Evolutionary conservation across 2,329 filamentous ascomycete species (phyloP), one percentile per base, ranked within the genome.

Genomic region (Penicillium sp.): DNA sequence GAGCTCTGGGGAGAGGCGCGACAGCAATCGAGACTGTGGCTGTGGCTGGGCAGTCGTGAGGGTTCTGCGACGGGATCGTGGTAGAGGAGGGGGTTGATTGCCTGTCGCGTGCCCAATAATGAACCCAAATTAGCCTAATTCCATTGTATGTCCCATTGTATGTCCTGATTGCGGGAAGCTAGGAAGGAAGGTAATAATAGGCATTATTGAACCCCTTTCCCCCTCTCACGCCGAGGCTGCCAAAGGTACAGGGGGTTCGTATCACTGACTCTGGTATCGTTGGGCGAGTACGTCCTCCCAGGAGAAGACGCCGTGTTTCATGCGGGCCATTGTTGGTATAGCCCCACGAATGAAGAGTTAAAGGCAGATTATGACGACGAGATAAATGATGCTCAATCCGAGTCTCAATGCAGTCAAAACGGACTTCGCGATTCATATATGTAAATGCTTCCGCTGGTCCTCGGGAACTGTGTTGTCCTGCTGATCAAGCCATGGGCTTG

Each of bases 251-350:
- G 14, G 27, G 42, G 10, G 22, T 35, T 43, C 19, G 39, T n/a
- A 26, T 24, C 21, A 69, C 70, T 63, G 50, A 76, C 74, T 74
- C 55, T 74, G 71, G 59, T 75, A 76, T 56, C 73, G 71, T 50
- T 76, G 73, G 27, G 71, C 68, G 42, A 76, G 61, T 11, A 76
- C 73, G 66, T 76, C 74, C 59, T 76, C 73, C 73, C 74, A 76
- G 7, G 72, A 75, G 59, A 76, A 75, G 2, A 75, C 68, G 0
- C 74, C 74, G 39, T 68, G 66, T 54, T 71, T 75, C 39, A 68
- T 68, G 50, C 68, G 69, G 19, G 71, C 66, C 74, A 76, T 75
- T 24, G 47, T 27, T 37, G 54, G 43, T 22, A 14, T 29, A 35
- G 11, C 35, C 16, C n/a, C 35, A 37, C 35, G 14, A 7, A 8